phyloP scores from a whole-genome alignment of 441 rosid genomes.

The Capsella rubella region DNA sequence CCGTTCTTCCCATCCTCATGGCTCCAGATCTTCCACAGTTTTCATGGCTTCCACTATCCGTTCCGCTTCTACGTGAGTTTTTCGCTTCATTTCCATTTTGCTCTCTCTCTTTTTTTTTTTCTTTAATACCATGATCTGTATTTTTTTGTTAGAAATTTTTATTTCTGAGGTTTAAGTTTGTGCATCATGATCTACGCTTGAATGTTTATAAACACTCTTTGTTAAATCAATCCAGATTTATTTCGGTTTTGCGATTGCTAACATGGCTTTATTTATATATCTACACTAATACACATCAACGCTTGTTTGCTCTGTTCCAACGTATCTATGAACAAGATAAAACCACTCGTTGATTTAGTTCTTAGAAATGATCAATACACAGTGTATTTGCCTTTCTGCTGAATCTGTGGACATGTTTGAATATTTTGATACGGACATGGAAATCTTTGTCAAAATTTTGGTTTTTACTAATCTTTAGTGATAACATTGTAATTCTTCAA shows the following conservation, averaged over 20 bases:
- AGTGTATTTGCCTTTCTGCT: not conserved
- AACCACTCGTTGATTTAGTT: not conserved
- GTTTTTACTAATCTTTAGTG: not conserved
- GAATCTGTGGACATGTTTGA: constrained; percentile 6
- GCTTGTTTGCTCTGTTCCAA: constrained; percentile 13
- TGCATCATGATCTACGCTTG: constrained; percentile 7
- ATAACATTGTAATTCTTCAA: not conserved
- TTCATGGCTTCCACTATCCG: constrained; percentile 52
- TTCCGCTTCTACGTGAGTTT: constrained; percentile 47
- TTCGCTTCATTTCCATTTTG: constrained; percentile 1
- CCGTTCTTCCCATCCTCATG: constrained; percentile 26
- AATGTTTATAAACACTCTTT: not conserved
- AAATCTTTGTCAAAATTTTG: not conserved
- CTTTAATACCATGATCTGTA: not conserved
- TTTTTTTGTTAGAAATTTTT: not conserved
- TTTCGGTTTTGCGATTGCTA: constrained; percentile 17
- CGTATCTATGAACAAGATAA: not conserved
- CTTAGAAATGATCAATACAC: not conserved
- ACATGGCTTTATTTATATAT: not conserved
- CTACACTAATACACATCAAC: too few relatives aligned
- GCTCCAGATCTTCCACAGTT: constrained; percentile 46
- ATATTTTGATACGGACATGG: not conserved
- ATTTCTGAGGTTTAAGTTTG: not conserved
- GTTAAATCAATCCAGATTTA: not conserved
- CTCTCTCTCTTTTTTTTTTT: not conserved